Percentiles rank a stretch among this genome's conserved stretches.
Evolutionary conservation across 257 asterid species (phyloP).

Genomic region (Capsicum pubescens): DNA sequence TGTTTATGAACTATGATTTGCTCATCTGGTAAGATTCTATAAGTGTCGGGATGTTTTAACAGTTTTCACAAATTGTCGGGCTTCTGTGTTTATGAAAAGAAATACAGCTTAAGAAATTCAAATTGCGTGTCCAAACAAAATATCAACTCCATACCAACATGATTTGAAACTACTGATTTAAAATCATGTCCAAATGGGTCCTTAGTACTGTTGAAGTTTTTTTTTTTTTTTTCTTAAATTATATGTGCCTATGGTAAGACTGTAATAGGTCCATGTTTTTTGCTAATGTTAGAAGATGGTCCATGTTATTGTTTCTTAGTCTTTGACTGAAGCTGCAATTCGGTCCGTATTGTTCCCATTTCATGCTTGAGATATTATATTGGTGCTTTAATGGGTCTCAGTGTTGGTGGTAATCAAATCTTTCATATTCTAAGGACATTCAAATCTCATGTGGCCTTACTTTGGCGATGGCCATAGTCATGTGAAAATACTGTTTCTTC

Average conservation of each 20-base stretch:
- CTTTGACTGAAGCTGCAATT: background rate
- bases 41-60: background rate
- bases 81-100: background rate
- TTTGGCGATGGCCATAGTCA: conserved; percentile 3
- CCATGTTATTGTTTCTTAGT: conserved; percentile 10
- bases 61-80: background rate
- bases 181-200: background rate
- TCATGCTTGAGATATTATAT: background rate
- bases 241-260: background rate
- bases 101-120: background rate
- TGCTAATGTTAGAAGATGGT: background rate
- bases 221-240: background rate
- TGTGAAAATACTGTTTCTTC: background rate
- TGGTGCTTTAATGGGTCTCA: conserved; percentile 12
- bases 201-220: background rate
- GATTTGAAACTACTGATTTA: background rate
- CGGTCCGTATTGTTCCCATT: background rate
- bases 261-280: background rate
- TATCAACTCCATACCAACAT: background rate
- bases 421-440: background rate
- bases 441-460: background rate
- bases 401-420: conserved; percentile 21
- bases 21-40: background rate
- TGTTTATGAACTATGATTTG: background rate
- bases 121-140: background rate